Base-by-base conservation (phyloP, 164 flowering plant genomes). In the Taxillus chinensis region DNA sequence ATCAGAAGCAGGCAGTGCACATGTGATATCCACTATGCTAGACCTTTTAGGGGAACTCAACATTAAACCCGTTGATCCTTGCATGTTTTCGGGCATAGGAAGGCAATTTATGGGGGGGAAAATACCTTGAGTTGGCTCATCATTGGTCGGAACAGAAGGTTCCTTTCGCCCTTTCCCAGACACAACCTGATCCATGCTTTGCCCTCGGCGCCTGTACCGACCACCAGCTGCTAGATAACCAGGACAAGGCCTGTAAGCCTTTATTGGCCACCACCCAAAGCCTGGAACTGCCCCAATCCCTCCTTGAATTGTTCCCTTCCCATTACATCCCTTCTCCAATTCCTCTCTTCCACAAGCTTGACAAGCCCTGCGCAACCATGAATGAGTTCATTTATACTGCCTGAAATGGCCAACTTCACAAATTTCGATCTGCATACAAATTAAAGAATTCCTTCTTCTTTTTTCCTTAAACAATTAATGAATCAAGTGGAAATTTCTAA, bases 191-290 rank as follows among this genome's bases (percentile, higher is more conserved):
- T 92, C 98, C 98, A 92, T 85, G 86, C 80, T 90, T 68, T 92
- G 97, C 16, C 98, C 98, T 2, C 57, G 80, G 41, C 98, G 75
- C 68, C 76, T 70, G 63, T 92, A 92, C 75, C 93, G 68, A 11
- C 98, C 98, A 73, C 98, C 98, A 50, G 92, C 77, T 9, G 86
- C 96, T 52, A 92, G 66, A 74, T 85, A 88, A 17, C 79, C 92
- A 40, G 98, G 95, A 60, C 97, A 90, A 57, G 98, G 97, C 79
- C 97, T 75, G 67, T 78, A 92, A 60, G 97, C 98, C 77, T 92
- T 92, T 63, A 92, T 92, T 0, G 98, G 98, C 98, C 98, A 90
- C 98, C 98, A 92, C 45, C 96, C 97, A 73, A 92, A 88, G 14
- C 98, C 96, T 38, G 96, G 96, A 16, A 92, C 76, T 6, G 95